phyloP scores from a whole-genome alignment of 805 yeast genomes.

The Candida sakaeoensis region DNA sequence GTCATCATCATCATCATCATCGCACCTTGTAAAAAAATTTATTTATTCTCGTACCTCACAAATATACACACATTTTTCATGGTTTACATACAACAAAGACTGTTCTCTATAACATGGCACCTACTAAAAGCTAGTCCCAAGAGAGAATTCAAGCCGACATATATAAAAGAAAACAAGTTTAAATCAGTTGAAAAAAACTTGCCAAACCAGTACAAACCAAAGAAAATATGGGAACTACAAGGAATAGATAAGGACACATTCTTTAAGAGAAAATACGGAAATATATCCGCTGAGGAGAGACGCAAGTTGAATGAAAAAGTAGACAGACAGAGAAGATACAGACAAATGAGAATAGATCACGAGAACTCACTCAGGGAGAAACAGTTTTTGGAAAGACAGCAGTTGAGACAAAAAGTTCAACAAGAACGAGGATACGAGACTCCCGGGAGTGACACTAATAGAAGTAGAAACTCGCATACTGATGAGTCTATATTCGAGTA shows the following conservation, averaged over 20 bases:
- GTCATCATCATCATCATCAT: too few relatives aligned
- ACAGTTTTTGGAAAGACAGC: conserved; percentile 3
- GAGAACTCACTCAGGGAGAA: conserved; percentile 14
- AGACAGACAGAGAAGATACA: conserved; percentile 25
- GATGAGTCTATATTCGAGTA: conserved; percentile 58
- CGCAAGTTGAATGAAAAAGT: conserved; percentile 27
- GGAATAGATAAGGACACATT: conserved; percentile 38
- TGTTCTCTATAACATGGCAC: conserved; percentile 4
- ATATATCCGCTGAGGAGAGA: conserved; percentile 24
- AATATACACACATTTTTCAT: neutral
- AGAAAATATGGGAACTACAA: conserved; percentile 32
- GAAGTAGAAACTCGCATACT: neutral
- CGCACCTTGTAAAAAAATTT: conserved; percentile 1
- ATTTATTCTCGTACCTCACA: conserved; percentile 3
- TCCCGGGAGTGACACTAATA: too few relatives aligned
- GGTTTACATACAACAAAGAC: conserved; percentile 4
- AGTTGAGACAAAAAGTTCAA: neutral
- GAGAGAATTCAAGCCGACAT: conserved; percentile 8
- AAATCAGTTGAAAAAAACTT: conserved; percentile 9
- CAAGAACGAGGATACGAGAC: too few relatives aligned
- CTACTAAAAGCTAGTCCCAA: conserved; percentile 6
- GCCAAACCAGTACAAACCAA: conserved; percentile 4
- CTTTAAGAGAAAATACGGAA: conserved; percentile 33
- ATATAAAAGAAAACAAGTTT: conserved; percentile 2
- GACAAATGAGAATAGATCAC: conserved; percentile 21